A percentile compares a stretch with the other conserved stretches of the same genome.
These are phyloP conservation scores for Neopestalotiopsis rosae DNA, from an alignment of 2,329 filamentous ascomycete species.

Conservation along the genomic window DNA sequence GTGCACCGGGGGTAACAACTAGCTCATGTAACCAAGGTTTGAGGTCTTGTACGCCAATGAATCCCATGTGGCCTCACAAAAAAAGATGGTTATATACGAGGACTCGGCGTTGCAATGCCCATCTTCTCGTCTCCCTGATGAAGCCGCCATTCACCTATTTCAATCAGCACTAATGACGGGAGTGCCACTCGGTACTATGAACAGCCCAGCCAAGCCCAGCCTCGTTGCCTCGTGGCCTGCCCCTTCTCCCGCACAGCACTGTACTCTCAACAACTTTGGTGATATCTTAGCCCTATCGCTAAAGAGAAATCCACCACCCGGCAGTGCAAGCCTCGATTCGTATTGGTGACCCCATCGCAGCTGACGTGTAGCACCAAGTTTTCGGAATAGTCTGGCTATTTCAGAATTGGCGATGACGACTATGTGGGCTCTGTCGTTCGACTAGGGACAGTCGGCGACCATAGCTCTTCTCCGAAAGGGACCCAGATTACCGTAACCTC, in stretches of 20 bases:
- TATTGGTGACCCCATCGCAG: constrained; percentile 12
- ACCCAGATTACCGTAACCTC: neutral
- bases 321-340: constrained; percentile 10
- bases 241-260: neutral
- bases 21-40: constrained; percentile 4
- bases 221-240: neutral
- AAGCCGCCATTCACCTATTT: neutral
- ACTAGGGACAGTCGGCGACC: neutral
- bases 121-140: neutral
- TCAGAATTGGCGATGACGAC: constrained; percentile 18
- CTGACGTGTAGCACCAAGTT: constrained; percentile 15
- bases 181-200: neutral
- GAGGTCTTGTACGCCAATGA: neutral
- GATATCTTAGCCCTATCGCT: constrained; percentile 1
- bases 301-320: neutral
- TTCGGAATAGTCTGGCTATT: constrained; percentile 14
- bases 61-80: too few species aligned
- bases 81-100: too few species aligned
- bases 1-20: constrained; percentile 3
- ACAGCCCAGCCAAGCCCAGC: neutral
- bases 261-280: neutral
- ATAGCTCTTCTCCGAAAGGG: constrained; percentile 12
- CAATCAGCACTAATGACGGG: too few species aligned
- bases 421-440: constrained; percentile 7
- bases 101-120: neutral